These are phyloP conservation scores for Crithidia sp. DNA, from an alignment of 208 protist genomes.

Conservation along the genomic window DNA sequence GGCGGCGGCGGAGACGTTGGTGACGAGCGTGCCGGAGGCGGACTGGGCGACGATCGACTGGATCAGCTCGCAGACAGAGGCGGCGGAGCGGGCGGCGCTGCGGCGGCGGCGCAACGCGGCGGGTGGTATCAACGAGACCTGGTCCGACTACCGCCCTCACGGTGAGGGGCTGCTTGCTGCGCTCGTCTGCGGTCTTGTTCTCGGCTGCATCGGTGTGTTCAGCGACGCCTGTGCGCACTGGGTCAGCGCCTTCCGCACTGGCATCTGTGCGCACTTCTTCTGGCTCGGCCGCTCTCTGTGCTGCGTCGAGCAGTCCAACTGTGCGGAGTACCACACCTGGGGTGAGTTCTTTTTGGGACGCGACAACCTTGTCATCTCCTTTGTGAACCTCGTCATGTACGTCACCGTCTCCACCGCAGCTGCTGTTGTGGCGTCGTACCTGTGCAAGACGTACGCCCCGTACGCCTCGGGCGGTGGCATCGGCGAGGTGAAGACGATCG, in stretches of 20 bases:
- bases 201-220: constrained; percentile 66
- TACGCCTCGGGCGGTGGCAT: constrained; percentile 87
- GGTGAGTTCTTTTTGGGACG: constrained; percentile 66
- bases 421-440: constrained; percentile 49
- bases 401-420: constrained; percentile 49
- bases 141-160: constrained; percentile 32
- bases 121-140: constrained; percentile 6
- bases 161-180: constrained; percentile 52
- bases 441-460: constrained; percentile 73
- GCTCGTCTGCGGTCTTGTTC: constrained; percentile 42
- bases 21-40: constrained; percentile 36
- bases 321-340: constrained; percentile 64
- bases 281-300: constrained; percentile 61
- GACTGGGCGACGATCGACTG: constrained; percentile 80
- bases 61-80: constrained; percentile 57
- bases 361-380: constrained; percentile 36
- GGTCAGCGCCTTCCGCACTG: constrained; percentile 60
- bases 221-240: constrained; percentile 68
- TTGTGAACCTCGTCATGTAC: constrained; percentile 68
- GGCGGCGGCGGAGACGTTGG: constrained; percentile 7
- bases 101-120: constrained; percentile 14
- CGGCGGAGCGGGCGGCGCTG: constrained; percentile 38
- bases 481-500: constrained; percentile 90
- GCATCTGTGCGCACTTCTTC: constrained; percentile 70
- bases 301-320: constrained; percentile 49